Percentiles rank a stretch among this genome's conserved stretches.
Conservation (phyloP, 129 eudicot species). For the Dittrichia graveolens region DNA sequence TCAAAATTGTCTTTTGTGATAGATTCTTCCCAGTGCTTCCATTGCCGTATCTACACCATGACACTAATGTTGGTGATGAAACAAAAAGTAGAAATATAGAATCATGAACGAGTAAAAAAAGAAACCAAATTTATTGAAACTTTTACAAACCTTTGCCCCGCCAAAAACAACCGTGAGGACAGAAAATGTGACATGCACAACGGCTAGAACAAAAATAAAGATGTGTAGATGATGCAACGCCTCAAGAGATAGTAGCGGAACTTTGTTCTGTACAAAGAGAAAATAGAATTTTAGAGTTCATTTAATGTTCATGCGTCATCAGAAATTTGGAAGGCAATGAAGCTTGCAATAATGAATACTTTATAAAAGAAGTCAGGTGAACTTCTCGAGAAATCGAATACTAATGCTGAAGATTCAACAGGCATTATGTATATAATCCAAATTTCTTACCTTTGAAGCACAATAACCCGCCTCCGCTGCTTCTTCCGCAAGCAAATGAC, state of each 20-base stretch:
- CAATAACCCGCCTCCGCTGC: conserved; percentile 41
- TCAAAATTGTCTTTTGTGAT: conserved; percentile 31
- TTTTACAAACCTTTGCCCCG: conserved; percentile 47
- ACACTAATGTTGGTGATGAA: not conserved
- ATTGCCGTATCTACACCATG: conserved; percentile 55
- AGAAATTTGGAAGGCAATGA: not conserved
- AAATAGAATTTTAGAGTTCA: not conserved
- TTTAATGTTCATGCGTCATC: conserved; percentile 6
- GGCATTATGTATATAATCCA: not conserved
- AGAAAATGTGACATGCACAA: conserved; percentile 63
- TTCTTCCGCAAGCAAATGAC: conserved; percentile 59
- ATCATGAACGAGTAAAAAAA: not conserved
- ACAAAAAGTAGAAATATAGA: not conserved
- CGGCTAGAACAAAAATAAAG: conserved; percentile 77
- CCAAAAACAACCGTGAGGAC: conserved; percentile 71
- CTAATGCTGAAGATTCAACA: conserved; percentile 6
- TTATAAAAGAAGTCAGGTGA: not conserved
- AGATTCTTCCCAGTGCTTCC: conserved; percentile 76
- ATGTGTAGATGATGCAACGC: conserved; percentile 81
- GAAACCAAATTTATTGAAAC: not conserved
- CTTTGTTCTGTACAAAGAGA: conserved; percentile 51
- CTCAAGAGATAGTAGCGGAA: conserved; percentile 57
- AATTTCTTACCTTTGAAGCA: conserved; percentile 41
- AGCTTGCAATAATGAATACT: not conserved
- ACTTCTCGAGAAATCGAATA: not conserved